phyloP scores from a whole-genome alignment of 1,284 basidiomycete species.

The Fomitopsis palustris region DNA sequence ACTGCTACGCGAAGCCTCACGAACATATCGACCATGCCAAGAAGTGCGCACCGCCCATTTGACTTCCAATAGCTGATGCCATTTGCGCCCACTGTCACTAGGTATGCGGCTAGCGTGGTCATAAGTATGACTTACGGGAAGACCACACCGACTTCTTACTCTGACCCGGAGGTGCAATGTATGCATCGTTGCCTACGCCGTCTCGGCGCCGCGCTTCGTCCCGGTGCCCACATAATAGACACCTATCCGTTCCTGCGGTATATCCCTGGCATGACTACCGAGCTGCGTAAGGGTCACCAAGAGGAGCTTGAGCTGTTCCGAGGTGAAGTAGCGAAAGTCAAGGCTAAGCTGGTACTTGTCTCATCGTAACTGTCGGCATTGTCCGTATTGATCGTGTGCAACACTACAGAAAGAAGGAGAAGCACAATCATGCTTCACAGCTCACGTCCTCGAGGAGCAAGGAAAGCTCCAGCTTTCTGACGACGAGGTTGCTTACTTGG shows the following conservation, averaged over 20 bases:
- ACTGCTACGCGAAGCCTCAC: slow-evolving; percentile 46
- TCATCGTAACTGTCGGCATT: neutral
- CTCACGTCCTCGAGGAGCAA: slow-evolving; percentile 51
- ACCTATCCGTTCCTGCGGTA: slow-evolving; percentile 50
- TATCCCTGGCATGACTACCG: slow-evolving; percentile 54
- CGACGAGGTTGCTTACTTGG: slow-evolving; percentile 56
- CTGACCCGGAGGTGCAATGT: slow-evolving; percentile 55
- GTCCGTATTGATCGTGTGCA: neutral
- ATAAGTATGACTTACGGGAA: slow-evolving; percentile 67
- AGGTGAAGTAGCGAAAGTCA: slow-evolving; percentile 18
- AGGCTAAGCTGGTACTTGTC: slow-evolving; percentile 40
- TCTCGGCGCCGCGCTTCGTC: slow-evolving; percentile 47
- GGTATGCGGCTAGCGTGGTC: slow-evolving; percentile 62
- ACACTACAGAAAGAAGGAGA: slow-evolving; percentile 31
- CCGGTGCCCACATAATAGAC: slow-evolving; percentile 58
- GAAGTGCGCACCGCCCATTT: slow-evolving; percentile 28
- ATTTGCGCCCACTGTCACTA: slow-evolving; percentile 18
- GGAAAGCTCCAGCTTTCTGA: slow-evolving; percentile 45
- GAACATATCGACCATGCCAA: slow-evolving; percentile 50
- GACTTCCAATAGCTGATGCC: no score
- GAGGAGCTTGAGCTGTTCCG: slow-evolving; percentile 59
- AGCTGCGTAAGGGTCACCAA: slow-evolving; percentile 46
- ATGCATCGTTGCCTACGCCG: slow-evolving; percentile 47
- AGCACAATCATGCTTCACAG: slow-evolving; percentile 46
- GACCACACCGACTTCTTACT: slow-evolving; percentile 40